Evolutionary conservation across 2,329 filamentous ascomycete genomes (phyloP).

Genomic region (Colletotrichum sp.): DNA sequence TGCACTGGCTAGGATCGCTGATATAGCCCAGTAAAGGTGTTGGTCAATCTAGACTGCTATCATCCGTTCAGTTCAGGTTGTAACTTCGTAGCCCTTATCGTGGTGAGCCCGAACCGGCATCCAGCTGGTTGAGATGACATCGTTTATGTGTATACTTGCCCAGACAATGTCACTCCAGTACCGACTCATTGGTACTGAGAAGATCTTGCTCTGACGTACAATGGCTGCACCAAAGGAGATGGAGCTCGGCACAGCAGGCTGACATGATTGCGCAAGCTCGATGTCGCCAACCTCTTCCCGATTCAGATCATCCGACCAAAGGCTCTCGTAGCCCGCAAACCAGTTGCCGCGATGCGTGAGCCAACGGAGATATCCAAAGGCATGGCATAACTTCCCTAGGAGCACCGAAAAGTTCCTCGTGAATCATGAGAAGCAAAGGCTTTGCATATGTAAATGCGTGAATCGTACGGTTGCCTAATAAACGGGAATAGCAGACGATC

Average conservation of each 20-base stretch:
- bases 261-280: background rate
- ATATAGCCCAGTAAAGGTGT: background rate
- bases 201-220: background rate
- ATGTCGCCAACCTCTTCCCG: background rate
- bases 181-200: background rate
- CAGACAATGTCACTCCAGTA: background rate
- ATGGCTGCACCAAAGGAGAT: background rate
- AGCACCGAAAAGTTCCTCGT: fast-evolving
- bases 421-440: background rate
- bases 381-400: fast-evolving
- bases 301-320: background rate
- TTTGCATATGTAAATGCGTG: background rate
- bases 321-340: background rate
- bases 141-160: background rate
- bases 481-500: background rate
- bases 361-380: background rate
- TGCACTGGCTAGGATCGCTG: background rate
- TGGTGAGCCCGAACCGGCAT: background rate
- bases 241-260: background rate
- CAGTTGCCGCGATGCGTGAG: background rate
- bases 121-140: background rate
- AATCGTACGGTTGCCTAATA: fast-evolving
- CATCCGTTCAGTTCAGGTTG: background rate
- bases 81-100: background rate
- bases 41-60: background rate